Conservation (phyloP, 441 rosid genomes). For the Daphne laureola region DNA sequence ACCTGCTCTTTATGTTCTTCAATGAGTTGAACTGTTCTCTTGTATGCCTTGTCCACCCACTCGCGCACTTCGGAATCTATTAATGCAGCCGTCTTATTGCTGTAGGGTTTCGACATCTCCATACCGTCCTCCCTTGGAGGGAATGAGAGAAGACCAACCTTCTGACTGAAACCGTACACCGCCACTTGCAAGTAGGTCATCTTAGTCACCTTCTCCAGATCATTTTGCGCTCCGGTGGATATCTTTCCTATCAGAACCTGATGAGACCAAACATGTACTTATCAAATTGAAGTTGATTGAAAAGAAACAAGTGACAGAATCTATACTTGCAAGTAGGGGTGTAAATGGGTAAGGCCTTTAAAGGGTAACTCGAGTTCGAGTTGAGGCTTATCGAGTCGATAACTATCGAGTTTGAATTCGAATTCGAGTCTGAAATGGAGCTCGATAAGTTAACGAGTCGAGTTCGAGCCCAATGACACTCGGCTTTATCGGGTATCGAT, state of each 20-base stretch:
- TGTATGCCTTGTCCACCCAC: slow-evolving; percentile 57
- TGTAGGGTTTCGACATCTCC: slow-evolving; percentile 62
- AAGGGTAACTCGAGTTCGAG: too few relatives aligned
- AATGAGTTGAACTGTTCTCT: slow-evolving; percentile 36
- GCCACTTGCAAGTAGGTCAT: slow-evolving; percentile 80
- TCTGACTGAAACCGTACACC: slow-evolving; percentile 66
- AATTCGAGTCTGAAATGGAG: too few relatives aligned
- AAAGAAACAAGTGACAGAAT: not conserved
- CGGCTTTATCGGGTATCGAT: too few relatives aligned
- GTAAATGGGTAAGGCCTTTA: too few relatives aligned
- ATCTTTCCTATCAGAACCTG: slow-evolving; percentile 66
- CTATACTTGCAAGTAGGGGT: too few relatives aligned
- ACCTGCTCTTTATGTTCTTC: slow-evolving; percentile 52
- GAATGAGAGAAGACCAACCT: slow-evolving; percentile 68
- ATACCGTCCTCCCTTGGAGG: slow-evolving; percentile 51
- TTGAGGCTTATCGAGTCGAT: too few relatives aligned
- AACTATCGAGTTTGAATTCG: too few relatives aligned
- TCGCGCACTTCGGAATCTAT: slow-evolving; percentile 62
- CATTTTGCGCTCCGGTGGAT: slow-evolving; percentile 73
- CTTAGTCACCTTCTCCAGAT: slow-evolving; percentile 67
- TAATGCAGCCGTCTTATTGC: slow-evolving; percentile 63
- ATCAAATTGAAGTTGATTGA: not conserved
- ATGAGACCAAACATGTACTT: not conserved
- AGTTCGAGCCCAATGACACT: too few relatives aligned
- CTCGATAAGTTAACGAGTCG: too few relatives aligned